Conservation (phyloP, 306 rosid genomes). For the Erythrophleum fordii region DNA sequence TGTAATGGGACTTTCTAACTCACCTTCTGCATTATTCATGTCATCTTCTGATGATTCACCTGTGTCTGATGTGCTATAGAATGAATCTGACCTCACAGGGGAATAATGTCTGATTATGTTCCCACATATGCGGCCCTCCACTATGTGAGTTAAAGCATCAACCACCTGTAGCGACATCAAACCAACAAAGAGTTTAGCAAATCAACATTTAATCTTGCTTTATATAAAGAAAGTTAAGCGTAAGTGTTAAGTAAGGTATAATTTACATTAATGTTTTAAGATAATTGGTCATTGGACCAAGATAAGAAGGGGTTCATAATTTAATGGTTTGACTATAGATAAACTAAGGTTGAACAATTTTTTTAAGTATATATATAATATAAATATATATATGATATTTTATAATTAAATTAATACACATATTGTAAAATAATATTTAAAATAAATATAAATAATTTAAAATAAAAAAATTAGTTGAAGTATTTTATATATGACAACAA, state of each 20-base stretch:
- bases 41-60: conserved; percentile 38
- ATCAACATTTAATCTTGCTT: conserved; percentile 1
- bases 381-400: too few species aligned
- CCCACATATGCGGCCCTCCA: conserved; percentile 48
- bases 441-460: too few species aligned
- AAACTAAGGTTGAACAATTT: too few species aligned
- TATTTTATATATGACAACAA: too few species aligned
- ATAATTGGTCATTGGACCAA: too few species aligned
- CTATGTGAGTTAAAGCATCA: conserved; percentile 46
- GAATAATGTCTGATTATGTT: conserved; percentile 41
- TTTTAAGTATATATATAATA: too few species aligned
- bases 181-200: background rate
- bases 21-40: conserved; percentile 30
- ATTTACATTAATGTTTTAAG: too few species aligned
- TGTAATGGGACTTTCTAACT: conserved; percentile 15
- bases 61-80: conserved; percentile 35
- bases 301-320: too few species aligned
- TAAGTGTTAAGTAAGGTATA: conserved; percentile 10
- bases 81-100: conserved; percentile 57
- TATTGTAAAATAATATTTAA: too few species aligned
- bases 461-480: too few species aligned
- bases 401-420: too few species aligned
- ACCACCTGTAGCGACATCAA: conserved; percentile 56
- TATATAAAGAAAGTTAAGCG: background rate
- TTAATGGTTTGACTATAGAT: too few species aligned